Percentiles rank a stretch among this genome's conserved stretches.
Evolutionary conservation across 2,329 filamentous ascomycete species (phyloP).

Genomic region (Colletotrichum sp.): DNA sequence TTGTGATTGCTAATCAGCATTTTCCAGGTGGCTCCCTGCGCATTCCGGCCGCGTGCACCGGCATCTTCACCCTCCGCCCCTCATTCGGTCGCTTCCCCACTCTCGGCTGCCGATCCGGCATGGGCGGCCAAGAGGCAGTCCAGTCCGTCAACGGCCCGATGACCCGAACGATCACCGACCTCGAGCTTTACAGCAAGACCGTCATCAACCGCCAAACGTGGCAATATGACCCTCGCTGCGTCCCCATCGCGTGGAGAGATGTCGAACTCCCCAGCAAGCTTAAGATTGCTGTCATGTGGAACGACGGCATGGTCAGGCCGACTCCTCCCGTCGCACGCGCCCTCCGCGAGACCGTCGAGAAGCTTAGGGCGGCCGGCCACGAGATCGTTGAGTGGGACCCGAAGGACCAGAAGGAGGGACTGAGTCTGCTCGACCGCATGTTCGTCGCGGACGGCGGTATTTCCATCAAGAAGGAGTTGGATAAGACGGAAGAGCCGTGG

Average conservation of each 20-base stretch:
- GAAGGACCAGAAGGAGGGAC: slow-evolving; percentile 43
- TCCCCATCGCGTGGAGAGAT: slow-evolving; percentile 62
- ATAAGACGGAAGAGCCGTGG: slow-evolving; percentile 47
- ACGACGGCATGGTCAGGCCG: slow-evolving; percentile 68
- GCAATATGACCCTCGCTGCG: slow-evolving; percentile 60
- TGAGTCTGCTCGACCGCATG: slow-evolving; percentile 45
- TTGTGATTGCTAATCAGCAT: no score
- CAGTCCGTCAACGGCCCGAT: slow-evolving; percentile 69
- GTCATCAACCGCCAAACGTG: slow-evolving; percentile 60
- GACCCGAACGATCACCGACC: slow-evolving; percentile 58
- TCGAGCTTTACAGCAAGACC: slow-evolving; percentile 57
- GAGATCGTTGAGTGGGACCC: slow-evolving; percentile 58
- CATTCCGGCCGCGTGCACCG: slow-evolving; percentile 59
- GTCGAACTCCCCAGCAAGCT: slow-evolving; percentile 42
- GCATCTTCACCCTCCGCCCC: slow-evolving; percentile 61
- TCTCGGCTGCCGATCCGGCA: slow-evolving; percentile 54
- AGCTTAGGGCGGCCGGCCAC: slow-evolving; percentile 50
- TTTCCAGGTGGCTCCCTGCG: slow-evolving; percentile 51
- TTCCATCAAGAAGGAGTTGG: slow-evolving; percentile 42
- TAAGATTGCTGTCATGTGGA: slow-evolving; percentile 66
- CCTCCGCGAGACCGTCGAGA: slow-evolving; percentile 46
- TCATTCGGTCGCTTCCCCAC: slow-evolving; percentile 67
- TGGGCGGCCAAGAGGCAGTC: slow-evolving; percentile 70
- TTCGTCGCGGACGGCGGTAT: slow-evolving; percentile 53
- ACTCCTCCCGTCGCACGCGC: slow-evolving; percentile 70